A percentile compares a stretch with the other conserved stretches of the same genome.
Evolutionary conservation across 2,329 filamentous ascomycete genomes (phyloP).

Genomic region (Aspergillus japonicus): DNA sequence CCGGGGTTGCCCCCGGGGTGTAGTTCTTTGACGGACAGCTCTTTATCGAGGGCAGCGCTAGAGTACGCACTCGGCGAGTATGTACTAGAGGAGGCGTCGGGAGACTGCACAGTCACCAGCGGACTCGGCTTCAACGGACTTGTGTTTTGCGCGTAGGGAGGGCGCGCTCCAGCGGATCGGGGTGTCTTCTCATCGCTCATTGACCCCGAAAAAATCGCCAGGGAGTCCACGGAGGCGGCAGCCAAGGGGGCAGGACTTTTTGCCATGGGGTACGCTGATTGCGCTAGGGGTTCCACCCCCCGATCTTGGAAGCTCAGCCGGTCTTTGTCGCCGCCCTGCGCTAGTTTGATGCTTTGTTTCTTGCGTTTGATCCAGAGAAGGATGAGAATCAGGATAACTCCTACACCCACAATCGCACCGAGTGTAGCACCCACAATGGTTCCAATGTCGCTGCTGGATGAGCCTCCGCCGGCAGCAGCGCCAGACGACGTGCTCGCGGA

Average conservation of each 20-base stretch:
- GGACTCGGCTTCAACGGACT: conserved; percentile 25
- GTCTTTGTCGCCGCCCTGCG: conserved; percentile 59
- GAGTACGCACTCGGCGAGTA: conserved; percentile 26
- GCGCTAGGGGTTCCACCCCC: conserved; percentile 45
- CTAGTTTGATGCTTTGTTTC: conserved; percentile 51
- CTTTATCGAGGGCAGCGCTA: conserved; percentile 20
- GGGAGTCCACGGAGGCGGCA: conserved; percentile 37
- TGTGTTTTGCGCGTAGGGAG: conserved; percentile 21
- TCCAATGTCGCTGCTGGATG: conserved; percentile 34
- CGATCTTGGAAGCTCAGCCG: conserved; percentile 46
- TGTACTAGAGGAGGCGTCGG: conserved; percentile 22
- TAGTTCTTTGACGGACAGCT: conserved; percentile 18
- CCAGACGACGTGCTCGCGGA: conserved; percentile 26
- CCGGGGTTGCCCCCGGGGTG: conserved; percentile 25
- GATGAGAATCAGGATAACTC: conserved; percentile 67
- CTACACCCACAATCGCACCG: conserved; percentile 74
- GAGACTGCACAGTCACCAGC: conserved; percentile 32
- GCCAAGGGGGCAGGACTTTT: conserved; percentile 39
- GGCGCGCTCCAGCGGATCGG: conserved; percentile 21
- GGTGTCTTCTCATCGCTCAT: conserved; percentile 34
- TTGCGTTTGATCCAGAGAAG: conserved; percentile 66
- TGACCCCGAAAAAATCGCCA: conserved; percentile 43
- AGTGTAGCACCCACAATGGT: conserved; percentile 78
- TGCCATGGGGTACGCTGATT: conserved; percentile 46
- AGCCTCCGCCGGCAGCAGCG: conserved; percentile 33